phyloP scores from a whole-genome alignment of 192 early-diverging fungal species.

The Coemansia sp. region DNA sequence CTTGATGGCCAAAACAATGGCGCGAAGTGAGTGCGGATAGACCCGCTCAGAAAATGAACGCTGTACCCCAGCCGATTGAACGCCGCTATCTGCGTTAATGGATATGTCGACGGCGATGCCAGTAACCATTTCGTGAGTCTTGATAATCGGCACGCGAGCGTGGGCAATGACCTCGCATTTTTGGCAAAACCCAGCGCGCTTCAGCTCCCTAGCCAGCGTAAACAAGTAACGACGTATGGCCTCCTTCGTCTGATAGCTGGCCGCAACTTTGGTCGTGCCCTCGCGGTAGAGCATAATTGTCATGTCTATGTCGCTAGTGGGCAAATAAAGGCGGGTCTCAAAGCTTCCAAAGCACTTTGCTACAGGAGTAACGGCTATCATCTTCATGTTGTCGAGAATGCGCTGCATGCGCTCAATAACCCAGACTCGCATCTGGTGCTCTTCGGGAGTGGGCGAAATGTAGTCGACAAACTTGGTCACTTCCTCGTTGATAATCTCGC shows the following conservation, averaged over 20 bases:
- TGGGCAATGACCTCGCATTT: constrained; percentile 61
- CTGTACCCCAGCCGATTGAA: constrained; percentile 60
- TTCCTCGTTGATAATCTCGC: constrained; percentile 61
- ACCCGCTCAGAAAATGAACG: constrained; percentile 58
- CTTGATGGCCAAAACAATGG: constrained; percentile 82
- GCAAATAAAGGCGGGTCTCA: constrained; percentile 83
- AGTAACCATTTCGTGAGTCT: constrained; percentile 76
- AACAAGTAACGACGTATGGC: constrained; percentile 36
- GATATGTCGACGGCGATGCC: constrained; percentile 80
- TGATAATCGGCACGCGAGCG: constrained; percentile 91
- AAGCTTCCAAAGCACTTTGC: constrained; percentile 83
- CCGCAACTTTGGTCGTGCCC: constrained; percentile 8
- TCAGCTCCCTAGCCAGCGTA: constrained; percentile 52
- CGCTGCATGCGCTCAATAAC: constrained; percentile 66
- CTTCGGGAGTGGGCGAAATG: constrained; percentile 78
- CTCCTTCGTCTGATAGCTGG: constrained; percentile 22
- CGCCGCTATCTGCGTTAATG: constrained; percentile 71
- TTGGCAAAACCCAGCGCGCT: constrained; percentile 40
- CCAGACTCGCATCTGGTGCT: constrained; percentile 73
- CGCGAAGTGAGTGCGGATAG: constrained; percentile 58
- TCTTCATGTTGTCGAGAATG: constrained; percentile 36
- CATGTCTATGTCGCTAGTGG: constrained; percentile 77
- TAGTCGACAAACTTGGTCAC: constrained; percentile 75
- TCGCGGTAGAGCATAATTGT: constrained; percentile 39
- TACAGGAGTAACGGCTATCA: constrained; percentile 23